phyloP scores from a whole-genome alignment of 441 rosid genomes.

The Adansonia gregorii region DNA sequence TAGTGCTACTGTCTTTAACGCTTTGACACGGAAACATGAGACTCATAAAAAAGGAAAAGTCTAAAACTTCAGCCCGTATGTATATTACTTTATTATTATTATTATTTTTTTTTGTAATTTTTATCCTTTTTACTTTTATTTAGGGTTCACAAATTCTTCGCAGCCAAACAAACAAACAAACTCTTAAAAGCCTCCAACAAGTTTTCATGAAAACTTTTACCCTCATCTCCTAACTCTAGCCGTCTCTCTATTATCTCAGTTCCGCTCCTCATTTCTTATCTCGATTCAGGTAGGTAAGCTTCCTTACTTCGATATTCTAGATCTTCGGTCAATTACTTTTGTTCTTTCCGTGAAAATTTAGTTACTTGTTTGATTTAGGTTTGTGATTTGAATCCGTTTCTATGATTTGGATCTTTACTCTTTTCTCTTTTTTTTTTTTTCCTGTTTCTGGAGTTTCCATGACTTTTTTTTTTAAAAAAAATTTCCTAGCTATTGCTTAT shows the following conservation, averaged over 20 bases:
- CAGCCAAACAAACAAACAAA: constrained; percentile 14
- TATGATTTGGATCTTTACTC: neutral
- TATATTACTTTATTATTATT: neutral
- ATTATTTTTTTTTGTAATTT: neutral
- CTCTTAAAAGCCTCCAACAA: neutral
- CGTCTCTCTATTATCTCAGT: neutral
- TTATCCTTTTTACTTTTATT: neutral
- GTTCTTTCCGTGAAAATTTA: no score
- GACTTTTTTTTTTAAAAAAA: neutral
- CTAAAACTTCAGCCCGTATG: no score
- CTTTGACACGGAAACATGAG: neutral
- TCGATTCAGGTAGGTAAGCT: constrained; percentile 21
- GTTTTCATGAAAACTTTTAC: neutral
- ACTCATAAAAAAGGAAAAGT: neutral
- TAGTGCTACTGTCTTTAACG: neutral
- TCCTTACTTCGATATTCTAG: neutral
- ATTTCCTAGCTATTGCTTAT: neutral
- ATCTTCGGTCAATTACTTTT: neutral
- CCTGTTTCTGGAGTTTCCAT: neutral
- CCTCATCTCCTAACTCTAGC: neutral
- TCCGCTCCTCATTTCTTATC: neutral
- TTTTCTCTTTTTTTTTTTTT: neutral
- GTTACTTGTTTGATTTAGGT: neutral
- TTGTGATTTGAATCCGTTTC: neutral
- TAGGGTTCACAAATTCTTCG: constrained; percentile 21